A percentile compares a stretch with the other conserved stretches of the same genome.
Evolutionary conservation across 2,329 filamentous ascomycete species (phyloP).

Genomic region (Dactylellina leptospora): DNA sequence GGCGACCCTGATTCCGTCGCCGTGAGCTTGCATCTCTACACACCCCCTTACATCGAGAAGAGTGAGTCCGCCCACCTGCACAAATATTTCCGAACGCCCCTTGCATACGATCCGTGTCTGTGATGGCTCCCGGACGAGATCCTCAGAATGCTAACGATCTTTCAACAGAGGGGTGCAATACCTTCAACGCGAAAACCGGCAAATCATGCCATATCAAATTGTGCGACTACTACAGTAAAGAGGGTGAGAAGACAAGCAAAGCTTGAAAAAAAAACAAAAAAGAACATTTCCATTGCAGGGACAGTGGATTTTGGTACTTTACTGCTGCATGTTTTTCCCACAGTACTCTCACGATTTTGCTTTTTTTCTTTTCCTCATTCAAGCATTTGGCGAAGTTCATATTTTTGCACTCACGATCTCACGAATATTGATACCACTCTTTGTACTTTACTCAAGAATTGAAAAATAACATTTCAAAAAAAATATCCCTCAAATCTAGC

Average conservation of each 20-base stretch:
- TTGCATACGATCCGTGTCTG: no score
- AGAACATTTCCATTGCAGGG: no score
- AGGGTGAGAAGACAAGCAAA: constrained; percentile 63
- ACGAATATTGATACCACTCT: background rate
- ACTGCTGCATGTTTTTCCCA: no score
- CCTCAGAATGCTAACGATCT: constrained; percentile 17
- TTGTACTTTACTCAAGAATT: background rate
- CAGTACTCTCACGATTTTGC: no score
- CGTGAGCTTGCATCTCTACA: constrained; percentile 71
- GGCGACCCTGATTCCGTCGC: constrained; percentile 67
- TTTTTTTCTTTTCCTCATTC: background rate
- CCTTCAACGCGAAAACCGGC: constrained; percentile 70
- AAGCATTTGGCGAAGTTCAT: background rate
- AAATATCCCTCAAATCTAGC: no score
- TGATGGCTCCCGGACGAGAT: no score
- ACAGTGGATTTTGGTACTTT: no score
- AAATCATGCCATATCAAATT: constrained; percentile 66
- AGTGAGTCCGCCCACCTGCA: constrained; percentile 54
- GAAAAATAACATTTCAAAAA: no score
- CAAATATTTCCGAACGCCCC: no score
- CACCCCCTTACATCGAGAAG: constrained; percentile 71
- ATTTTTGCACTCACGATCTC: background rate
- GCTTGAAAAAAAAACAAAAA: no score
- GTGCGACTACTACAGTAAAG: constrained; percentile 63
- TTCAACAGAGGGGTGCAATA: constrained; percentile 66